phyloP scores from a whole-genome alignment of 495 filamentous ascomycete species.

The Aspergillus taichungensis region DNA sequence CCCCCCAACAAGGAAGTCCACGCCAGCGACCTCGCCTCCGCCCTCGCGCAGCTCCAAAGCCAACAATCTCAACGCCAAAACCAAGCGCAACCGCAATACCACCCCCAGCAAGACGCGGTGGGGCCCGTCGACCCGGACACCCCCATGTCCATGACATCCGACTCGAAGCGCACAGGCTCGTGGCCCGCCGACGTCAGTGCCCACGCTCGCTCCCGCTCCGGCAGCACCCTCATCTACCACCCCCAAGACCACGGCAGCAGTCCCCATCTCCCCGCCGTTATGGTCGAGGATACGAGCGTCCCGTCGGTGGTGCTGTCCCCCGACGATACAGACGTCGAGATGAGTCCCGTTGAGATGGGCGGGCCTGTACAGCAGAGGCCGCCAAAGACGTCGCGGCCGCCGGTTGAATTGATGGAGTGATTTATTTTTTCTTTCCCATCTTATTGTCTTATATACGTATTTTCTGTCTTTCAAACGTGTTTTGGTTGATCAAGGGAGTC shows the following conservation, averaged over 20 bases:
- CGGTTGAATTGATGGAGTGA: conserved; percentile 78
- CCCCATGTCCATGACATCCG: conserved; percentile 28
- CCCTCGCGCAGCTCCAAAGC: conserved; percentile 59
- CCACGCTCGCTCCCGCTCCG: too few relatives aligned
- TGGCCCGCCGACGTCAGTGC: conserved; percentile 20
- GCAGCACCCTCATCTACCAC: conserved; percentile 65
- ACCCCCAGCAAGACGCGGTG: background rate
- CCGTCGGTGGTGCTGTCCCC: conserved; percentile 17
- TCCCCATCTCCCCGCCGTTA: conserved; percentile 76
- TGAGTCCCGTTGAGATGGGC: conserved; percentile 33
- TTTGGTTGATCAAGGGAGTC: too few relatives aligned
- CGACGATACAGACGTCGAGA: conserved; percentile 27
- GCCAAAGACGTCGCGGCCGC: conserved; percentile 73
- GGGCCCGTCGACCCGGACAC: conserved; percentile 22
- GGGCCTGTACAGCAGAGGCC: conserved; percentile 44
- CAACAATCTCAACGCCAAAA: conserved; percentile 11
- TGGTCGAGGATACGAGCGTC: conserved; percentile 81
- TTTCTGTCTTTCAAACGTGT: too few relatives aligned
- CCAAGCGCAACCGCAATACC: too few relatives aligned
- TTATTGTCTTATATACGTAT: too few relatives aligned
- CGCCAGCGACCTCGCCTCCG: conserved; percentile 77
- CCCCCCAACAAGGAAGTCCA: conserved; percentile 92
- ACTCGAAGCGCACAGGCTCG: conserved; percentile 27
- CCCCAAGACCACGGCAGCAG: conserved; percentile 66
- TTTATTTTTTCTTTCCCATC: background rate